Conservation (phyloP, 257 asterid genomes). For the Solanum phureja region DNA sequence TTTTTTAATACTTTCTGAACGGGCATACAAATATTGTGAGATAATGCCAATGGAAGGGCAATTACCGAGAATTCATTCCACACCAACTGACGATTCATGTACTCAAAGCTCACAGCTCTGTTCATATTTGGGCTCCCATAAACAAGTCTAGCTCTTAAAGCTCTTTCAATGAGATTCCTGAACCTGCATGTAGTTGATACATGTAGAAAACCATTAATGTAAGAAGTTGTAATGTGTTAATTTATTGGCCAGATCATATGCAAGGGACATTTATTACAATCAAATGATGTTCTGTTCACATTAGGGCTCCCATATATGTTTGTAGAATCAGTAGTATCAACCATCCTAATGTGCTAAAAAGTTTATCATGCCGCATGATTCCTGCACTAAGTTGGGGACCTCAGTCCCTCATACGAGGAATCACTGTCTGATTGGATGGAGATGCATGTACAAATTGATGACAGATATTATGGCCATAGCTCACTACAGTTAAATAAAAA, state of each 20-base stretch:
- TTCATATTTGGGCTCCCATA: slow-evolving; percentile 93
- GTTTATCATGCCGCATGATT: neutral
- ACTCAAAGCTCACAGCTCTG: slow-evolving; percentile 93
- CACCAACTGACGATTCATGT: slow-evolving; percentile 95
- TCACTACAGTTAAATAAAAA: neutral
- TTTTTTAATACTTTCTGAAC: neutral
- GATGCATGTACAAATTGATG: neutral
- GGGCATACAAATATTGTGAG: neutral
- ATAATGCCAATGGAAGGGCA: neutral
- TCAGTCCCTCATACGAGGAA: neutral
- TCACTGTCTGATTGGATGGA: neutral
- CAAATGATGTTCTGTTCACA: neutral
- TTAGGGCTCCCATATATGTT: neutral
- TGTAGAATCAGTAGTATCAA: neutral
- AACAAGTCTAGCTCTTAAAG: slow-evolving; percentile 82
- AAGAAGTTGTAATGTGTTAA: neutral
- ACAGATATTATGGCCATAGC: neutral
- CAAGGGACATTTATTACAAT: neutral
- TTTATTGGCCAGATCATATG: neutral
- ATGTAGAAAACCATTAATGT: slow-evolving; percentile 3
- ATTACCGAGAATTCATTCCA: slow-evolving; percentile 96
- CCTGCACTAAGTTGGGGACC: neutral
- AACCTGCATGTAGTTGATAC: slow-evolving; percentile 39
- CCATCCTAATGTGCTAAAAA: neutral
- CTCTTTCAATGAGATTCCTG: slow-evolving; percentile 81